Conservation (phyloP, 768 basidiomycete species). For the Trametes cinnabarina region DNA sequence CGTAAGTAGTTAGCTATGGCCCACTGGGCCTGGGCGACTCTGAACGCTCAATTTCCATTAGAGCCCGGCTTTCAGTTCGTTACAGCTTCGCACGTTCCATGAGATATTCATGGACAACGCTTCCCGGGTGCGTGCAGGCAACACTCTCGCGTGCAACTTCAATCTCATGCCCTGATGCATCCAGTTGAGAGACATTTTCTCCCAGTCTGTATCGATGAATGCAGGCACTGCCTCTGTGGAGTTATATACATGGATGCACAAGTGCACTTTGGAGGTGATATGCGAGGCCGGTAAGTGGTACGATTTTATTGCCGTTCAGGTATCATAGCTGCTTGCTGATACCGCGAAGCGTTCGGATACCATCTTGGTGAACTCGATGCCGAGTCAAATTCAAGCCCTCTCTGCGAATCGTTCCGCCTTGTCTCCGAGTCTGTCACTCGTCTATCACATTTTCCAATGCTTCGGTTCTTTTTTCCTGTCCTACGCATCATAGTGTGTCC, state of each 20-base stretch:
- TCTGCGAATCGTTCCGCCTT: conserved; percentile 31
- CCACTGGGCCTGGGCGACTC: not conserved
- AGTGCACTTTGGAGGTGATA: conserved; percentile 40
- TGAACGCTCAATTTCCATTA: no score
- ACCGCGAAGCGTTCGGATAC: conserved; percentile 33
- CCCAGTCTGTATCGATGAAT: conserved; percentile 31
- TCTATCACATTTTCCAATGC: conserved; percentile 1
- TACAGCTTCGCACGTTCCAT: conserved; percentile 57
- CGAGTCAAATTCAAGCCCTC: conserved; percentile 28
- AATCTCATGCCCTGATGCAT: not conserved
- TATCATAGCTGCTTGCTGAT: not conserved
- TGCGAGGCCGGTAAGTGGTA: conserved; percentile 35
- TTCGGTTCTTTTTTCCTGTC: conserved; percentile 19
- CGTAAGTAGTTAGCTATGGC: not conserved
- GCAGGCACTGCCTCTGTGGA: conserved; percentile 28
- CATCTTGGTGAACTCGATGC: conserved; percentile 31
- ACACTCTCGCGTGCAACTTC: not conserved
- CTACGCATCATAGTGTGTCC: conserved; percentile 21
- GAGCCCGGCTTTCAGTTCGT: conserved; percentile 68
- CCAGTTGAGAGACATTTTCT: conserved; percentile 25
- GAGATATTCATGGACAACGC: conserved; percentile 58
- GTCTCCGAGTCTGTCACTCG: conserved; percentile 20
- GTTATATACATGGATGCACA: conserved; percentile 33
- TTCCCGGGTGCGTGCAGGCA: conserved; percentile 38
- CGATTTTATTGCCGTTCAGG: no score